phyloP scores from a whole-genome alignment of 768 basidiomycete genomes.

The Kwoniella newhampshirensis region DNA sequence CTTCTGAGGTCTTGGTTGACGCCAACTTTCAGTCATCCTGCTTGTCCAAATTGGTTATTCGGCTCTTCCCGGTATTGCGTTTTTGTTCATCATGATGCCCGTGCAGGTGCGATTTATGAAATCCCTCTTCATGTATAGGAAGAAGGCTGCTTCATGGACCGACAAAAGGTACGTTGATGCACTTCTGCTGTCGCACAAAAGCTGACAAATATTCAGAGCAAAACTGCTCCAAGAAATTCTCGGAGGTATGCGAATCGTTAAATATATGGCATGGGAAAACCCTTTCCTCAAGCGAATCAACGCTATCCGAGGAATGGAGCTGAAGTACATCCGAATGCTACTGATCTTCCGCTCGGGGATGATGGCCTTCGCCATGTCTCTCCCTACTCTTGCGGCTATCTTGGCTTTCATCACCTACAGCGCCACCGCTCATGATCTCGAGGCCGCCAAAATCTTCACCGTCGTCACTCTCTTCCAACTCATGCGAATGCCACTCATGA shows the following conservation, averaged over 20 bases:
- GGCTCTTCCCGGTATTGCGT: constrained; percentile 43
- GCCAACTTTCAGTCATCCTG: constrained; percentile 55
- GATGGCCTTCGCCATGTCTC: constrained; percentile 66
- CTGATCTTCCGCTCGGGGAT: constrained; percentile 66
- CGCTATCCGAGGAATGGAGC: constrained; percentile 69
- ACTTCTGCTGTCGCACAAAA: not conserved
- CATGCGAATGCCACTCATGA: constrained; percentile 76
- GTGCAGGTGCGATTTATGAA: constrained; percentile 73
- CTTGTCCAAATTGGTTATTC: constrained; percentile 61
- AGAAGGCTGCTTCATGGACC: constrained; percentile 78
- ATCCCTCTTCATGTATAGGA: constrained; percentile 65
- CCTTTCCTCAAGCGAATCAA: constrained; percentile 75
- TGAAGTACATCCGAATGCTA: constrained; percentile 59
- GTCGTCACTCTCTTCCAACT: constrained; percentile 83
- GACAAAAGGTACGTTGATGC: constrained; percentile 59
- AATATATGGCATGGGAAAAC: constrained; percentile 83
- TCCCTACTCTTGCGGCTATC: constrained; percentile 74
- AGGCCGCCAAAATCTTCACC: constrained; percentile 72
- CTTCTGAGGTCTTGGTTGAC: constrained; percentile 43
- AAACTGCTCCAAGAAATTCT: constrained; percentile 86
- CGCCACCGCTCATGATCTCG: constrained; percentile 48
- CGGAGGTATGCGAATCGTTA: constrained; percentile 86
- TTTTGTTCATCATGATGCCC: constrained; percentile 59
- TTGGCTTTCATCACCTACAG: constrained; percentile 69
- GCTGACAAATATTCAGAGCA: constrained; percentile 57